Percentiles rank a stretch among this genome's conserved stretches.
These are phyloP conservation scores for Termitomyces sp. DNA, from an alignment of 768 basidiomycete genomes.

Conservation along the genomic window DNA sequence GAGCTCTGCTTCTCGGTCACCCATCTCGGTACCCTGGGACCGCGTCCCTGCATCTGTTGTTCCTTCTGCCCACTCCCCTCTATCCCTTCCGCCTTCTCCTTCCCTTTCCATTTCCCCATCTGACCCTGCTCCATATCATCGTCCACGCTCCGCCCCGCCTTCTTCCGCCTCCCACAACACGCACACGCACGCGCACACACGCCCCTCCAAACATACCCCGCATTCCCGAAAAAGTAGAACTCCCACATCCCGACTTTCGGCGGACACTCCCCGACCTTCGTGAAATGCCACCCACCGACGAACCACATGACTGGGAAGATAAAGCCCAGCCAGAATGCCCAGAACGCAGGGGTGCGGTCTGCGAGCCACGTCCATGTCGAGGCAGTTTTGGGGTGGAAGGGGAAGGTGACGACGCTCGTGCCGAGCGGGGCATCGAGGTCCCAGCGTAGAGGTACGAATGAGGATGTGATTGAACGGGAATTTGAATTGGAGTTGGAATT, in stretches of 20 bases:
- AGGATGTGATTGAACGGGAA: constrained; percentile 32
- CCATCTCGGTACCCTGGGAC: constrained; percentile 34
- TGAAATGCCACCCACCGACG: constrained; percentile 69
- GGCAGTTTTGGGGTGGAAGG: constrained; percentile 20
- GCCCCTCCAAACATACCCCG: constrained; percentile 2
- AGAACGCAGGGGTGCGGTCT: constrained; percentile 38
- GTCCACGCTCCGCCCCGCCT: background rate
- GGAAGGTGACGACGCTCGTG: constrained; percentile 26
- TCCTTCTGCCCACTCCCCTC: constrained; percentile 8
- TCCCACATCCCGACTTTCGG: constrained; percentile 39
- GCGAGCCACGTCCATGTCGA: constrained; percentile 18
- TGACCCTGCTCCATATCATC: background rate
- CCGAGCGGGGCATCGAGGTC: constrained; percentile 35
- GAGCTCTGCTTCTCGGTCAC: constrained; percentile 39
- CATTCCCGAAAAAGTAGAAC: constrained; percentile 29
- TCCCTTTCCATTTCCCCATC: constrained; percentile 4
- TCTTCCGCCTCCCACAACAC: constrained; percentile 24
- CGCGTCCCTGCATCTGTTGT: constrained; percentile 2
- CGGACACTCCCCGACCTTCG: constrained; percentile 41
- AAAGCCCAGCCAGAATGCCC: constrained; percentile 76
- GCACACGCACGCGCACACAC: background rate
- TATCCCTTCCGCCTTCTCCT: background rate
- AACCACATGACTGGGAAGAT: constrained; percentile 72
- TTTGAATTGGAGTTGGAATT: constrained; percentile 20
- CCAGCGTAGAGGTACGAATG: constrained; percentile 40